Base-by-base conservation (phyloP, 208 protist genomes). In the Acanthamoeba rhysodes region DNA sequence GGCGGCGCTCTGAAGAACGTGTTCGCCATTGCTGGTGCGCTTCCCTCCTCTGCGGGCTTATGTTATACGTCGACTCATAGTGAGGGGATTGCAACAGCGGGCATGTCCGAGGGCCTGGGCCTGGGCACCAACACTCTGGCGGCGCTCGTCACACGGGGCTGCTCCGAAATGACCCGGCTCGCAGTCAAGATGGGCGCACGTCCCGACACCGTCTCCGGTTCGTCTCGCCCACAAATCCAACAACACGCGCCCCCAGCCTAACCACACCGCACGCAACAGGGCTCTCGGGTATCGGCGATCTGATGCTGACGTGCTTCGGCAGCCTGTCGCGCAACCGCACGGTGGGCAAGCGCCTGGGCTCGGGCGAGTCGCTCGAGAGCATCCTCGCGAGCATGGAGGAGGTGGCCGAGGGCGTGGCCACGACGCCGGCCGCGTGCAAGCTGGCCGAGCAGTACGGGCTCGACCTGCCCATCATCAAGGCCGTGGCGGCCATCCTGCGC, bases 1-100 rank as follows among this genome's bases (percentile, higher is more conserved):
- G 96, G 96, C 32, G 96, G 96, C 41, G 95, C 96, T 18, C 93
- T 97, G n/a, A 97, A 97, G 78, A 97, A 97, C 55, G 74, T 95
- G n/a, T 95, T 97, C 57, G 96, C 97, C 45, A 97, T 97, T 55
- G 96, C 95, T 20, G 94, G 90, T 94, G 62, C 87, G 16, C n/a
- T 64, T 32, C 16, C 18, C 66, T 34, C 48, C 24, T 92, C 24
- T 27, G 24, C 20, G 70, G 12, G 53, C 22, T 82, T 20, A 0
- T 62, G 20, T 24, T 18, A 8, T 24, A 7, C 2, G 5, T 62
- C 55, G 55, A 18, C 55, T 62, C 2, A 20, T 9, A 24, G 6
- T 7, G 55, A 5, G 1, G 55, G 20, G 14, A 74, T 41, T 41
- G 20, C 22, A 29, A 4, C 22, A 91, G 95, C 93, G 55, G 96